A percentile compares a stretch with the other conserved stretches of the same genome.
Evolutionary conservation across 2,329 filamentous ascomycete genomes (phyloP).

Genomic region (Beauveria rudraprayagi): DNA sequence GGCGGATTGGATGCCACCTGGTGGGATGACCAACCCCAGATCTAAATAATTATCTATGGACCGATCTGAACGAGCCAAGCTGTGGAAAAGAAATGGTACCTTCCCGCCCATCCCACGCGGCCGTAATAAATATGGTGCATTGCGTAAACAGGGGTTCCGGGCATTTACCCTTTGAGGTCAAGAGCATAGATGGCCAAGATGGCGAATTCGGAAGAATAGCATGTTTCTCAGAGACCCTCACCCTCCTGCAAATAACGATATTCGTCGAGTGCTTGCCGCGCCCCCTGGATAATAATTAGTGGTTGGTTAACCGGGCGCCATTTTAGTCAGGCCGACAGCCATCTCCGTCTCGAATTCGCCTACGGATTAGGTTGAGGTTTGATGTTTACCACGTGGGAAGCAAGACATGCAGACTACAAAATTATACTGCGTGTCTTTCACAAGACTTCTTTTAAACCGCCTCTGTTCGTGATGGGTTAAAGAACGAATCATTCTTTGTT

Average conservation of each 20-base stretch:
- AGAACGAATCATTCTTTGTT: not conserved
- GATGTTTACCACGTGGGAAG: slow-evolving; percentile 4
- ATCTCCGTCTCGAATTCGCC: not conserved
- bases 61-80: not conserved
- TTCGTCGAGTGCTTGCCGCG: not conserved
- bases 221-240: not conserved
- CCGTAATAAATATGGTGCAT: not conserved
- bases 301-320: not conserved
- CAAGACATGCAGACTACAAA: slow-evolving; percentile 1
- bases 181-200: slow-evolving; percentile 1
- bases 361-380: not conserved
- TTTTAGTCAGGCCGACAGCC: not conserved
- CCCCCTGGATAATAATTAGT: not conserved
- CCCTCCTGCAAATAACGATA: not conserved
- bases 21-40: slow-evolving; percentile 2
- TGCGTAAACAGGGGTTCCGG: slow-evolving; percentile 1
- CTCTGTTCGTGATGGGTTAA: not conserved
- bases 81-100: not conserved
- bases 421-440: not conserved
- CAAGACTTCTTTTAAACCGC: not conserved
- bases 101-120: not conserved
- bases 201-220: not conserved
- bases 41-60: not conserved
- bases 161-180: not conserved
- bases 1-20: not conserved